Conservation (phyloP, 2,329 filamentous ascomycete genomes). For the Scytalidium lignicola region DNA sequence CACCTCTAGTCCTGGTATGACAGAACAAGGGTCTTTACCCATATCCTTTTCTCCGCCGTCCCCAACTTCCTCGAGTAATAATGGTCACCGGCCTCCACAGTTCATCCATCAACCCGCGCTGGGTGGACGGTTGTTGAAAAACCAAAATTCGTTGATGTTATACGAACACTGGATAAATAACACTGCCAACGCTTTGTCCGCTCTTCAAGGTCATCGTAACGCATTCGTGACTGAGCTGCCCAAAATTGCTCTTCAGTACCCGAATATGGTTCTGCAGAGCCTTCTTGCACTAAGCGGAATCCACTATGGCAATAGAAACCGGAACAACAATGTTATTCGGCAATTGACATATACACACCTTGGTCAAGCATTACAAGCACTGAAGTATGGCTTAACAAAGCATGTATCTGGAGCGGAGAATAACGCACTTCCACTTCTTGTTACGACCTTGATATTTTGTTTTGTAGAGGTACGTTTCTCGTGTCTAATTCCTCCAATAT, state of each 20-base stretch:
- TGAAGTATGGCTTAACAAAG: conserved; percentile 2
- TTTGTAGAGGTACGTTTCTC: background rate
- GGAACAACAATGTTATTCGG: background rate
- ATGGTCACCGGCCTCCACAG: background rate
- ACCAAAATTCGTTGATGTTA: background rate
- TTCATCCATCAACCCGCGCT: background rate
- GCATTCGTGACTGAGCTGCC: conserved; percentile 1
- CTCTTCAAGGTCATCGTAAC: background rate
- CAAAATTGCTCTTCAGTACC: background rate
- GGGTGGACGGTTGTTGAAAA: background rate
- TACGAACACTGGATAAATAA: conserved; percentile 1
- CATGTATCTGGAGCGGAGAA: background rate
- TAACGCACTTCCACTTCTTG: background rate
- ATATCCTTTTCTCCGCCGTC: no score
- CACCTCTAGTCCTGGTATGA: no score
- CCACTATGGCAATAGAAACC: conserved; percentile 1
- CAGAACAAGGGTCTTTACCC: no score
- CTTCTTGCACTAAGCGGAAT: background rate
- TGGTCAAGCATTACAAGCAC: background rate
- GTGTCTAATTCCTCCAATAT: background rate
- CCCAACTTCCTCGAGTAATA: no score
- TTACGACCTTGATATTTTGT: background rate
- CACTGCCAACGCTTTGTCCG: background rate
- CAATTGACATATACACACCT: background rate
- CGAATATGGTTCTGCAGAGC: background rate